These are phyloP conservation scores for Colletotrichum gloeosporioides DNA, from an alignment of 2,329 filamentous ascomycete species.

Conservation along the genomic window DNA sequence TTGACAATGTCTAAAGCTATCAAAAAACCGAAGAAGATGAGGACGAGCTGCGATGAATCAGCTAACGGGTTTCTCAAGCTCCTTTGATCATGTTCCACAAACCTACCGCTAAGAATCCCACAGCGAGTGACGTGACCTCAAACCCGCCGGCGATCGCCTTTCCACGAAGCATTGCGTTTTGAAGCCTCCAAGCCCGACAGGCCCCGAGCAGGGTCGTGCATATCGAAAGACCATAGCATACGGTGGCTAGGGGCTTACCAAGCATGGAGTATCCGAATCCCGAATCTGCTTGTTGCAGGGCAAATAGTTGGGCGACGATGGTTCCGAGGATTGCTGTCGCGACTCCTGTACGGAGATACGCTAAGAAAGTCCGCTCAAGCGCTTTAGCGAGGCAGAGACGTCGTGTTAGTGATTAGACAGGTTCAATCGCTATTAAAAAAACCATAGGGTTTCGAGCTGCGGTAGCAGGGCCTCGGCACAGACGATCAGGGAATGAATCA, in stretches of 20 bases:
- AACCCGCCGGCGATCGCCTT: slow-evolving; percentile 35
- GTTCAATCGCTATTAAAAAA: not conserved
- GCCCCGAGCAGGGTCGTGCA: slow-evolving; percentile 36
- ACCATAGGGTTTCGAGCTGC: not conserved
- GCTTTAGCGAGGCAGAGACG: slow-evolving; percentile 47
- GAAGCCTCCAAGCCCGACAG: slow-evolving; percentile 34
- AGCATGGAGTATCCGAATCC: slow-evolving; percentile 64
- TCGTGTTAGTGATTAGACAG: slow-evolving; percentile 9
- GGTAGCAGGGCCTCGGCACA: not conserved
- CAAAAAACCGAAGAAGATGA: slow-evolving; percentile 18
- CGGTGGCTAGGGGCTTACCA: slow-evolving; percentile 61
- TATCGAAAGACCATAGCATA: slow-evolving; percentile 46
- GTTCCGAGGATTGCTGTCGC: slow-evolving; percentile 72
- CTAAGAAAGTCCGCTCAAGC: slow-evolving; percentile 76
- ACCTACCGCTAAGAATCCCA: slow-evolving; percentile 19
- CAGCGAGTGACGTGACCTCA: slow-evolving; percentile 27
- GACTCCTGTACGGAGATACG: slow-evolving; percentile 74
- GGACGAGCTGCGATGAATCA: not conserved
- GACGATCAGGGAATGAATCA: not conserved
- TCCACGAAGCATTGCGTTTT: slow-evolving; percentile 32
- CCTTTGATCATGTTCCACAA: not conserved
- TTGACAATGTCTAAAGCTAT: slow-evolving; percentile 21
- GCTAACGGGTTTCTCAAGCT: not conserved
- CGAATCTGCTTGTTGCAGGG: slow-evolving; percentile 45
- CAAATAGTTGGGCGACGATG: slow-evolving; percentile 71